These are phyloP conservation scores for Linum lewisii DNA, from an alignment of 345 rosid genomes.

Conservation along the genomic window DNA sequence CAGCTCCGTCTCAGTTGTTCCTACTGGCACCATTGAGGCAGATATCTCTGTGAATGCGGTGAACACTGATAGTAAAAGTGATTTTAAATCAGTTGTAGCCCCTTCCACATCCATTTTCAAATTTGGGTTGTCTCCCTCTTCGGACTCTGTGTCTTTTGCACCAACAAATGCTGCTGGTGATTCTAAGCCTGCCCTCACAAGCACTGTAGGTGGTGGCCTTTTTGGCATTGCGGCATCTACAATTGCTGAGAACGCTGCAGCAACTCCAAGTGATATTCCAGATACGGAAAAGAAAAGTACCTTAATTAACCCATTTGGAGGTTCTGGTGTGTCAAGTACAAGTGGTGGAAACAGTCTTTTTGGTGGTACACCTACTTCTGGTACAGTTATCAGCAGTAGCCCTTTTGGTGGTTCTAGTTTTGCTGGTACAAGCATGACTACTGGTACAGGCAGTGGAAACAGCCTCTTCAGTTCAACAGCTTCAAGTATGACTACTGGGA, in stretches of 20 bases:
- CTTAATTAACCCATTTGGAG: background rate
- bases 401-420: conserved; percentile 17
- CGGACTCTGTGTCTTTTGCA: conserved; percentile 25
- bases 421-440: conserved; percentile 9
- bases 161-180: conserved; percentile 20
- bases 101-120: conserved; percentile 34
- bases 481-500: conserved; percentile 22
- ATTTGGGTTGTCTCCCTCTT: conserved; percentile 30
- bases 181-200: conserved; percentile 33
- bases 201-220: too few species aligned
- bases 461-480: conserved; percentile 13
- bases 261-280: background rate
- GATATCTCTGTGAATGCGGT: conserved; percentile 10
- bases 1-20: conserved; percentile 18
- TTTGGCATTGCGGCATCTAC: too few species aligned
- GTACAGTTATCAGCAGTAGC: conserved; percentile 25
- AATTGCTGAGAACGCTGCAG: background rate
- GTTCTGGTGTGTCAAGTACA: background rate
- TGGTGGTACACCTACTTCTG: conserved; percentile 31
- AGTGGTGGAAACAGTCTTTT: conserved; percentile 9
- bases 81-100: background rate
- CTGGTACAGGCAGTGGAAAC: background rate
- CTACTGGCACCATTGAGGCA: conserved; percentile 11
- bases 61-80: background rate
- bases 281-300: background rate